These are phyloP conservation scores for Sphenostylis stenocarpa DNA, from an alignment of 306 rosid species.

Conservation along the genomic window DNA sequence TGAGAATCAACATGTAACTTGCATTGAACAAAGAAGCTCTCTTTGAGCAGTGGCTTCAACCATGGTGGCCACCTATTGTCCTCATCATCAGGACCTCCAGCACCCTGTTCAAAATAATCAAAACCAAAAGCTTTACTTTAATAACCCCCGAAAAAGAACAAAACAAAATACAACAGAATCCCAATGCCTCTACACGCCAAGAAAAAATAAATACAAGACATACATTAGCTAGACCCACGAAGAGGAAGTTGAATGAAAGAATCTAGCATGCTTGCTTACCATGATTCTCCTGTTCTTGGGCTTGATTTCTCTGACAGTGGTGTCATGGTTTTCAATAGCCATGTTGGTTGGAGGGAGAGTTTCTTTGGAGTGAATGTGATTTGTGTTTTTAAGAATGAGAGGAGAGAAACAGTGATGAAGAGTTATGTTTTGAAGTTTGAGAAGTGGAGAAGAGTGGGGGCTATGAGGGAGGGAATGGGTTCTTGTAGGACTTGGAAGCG, in stretches of 20 bases:
- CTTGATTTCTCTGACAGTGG: slow-evolving; percentile 82
- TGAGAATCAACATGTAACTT: slow-evolving; percentile 84
- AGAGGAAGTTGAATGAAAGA: slow-evolving; percentile 9
- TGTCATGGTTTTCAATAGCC: slow-evolving; percentile 91
- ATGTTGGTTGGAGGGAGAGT: slow-evolving; percentile 39
- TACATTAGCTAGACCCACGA: neutral
- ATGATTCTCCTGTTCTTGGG: slow-evolving; percentile 92
- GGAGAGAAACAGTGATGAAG: neutral
- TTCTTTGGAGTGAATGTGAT: neutral
- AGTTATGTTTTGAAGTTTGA: slow-evolving; percentile 6
- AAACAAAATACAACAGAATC: neutral
- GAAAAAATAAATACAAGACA: neutral
- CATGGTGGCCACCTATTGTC: slow-evolving; percentile 98
- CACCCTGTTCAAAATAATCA: slow-evolving; percentile 57
- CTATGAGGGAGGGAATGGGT: slow-evolving; percentile 65
- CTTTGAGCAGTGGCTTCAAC: slow-evolving; percentile 85
- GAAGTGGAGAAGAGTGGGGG: slow-evolving; percentile 44
- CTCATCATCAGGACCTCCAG: slow-evolving; percentile 89
- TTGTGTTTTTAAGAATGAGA: neutral
- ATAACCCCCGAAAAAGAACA: neutral
- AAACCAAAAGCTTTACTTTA: neutral
- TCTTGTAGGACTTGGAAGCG: slow-evolving; percentile 68
- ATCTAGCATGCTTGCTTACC: slow-evolving; percentile 37
- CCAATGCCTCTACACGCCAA: neutral
- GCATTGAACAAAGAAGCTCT: slow-evolving; percentile 94